A percentile compares a stretch with the other conserved stretches of the same genome.
These are phyloP conservation scores for Paecilomyces sp. DNA, from an alignment of 2,329 filamentous ascomycete species.

Conservation along the genomic window DNA sequence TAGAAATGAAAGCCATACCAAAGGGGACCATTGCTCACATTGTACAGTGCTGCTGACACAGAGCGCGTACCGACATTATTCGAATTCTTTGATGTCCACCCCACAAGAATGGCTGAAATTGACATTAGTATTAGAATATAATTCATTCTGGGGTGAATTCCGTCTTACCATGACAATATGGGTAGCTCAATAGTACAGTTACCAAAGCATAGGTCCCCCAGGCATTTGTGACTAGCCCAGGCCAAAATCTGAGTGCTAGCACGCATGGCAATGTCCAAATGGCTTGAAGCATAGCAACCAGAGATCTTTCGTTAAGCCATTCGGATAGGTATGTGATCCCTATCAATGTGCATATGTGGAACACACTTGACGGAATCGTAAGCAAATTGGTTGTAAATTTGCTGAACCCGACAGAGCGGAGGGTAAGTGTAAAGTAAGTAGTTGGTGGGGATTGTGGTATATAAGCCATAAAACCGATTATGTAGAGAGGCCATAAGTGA, in stretches of 20 bases:
- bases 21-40: neutral
- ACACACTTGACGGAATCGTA: constrained; percentile 44
- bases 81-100: constrained; percentile 57
- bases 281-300: constrained; percentile 44
- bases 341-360: constrained; percentile 34
- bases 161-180: constrained; percentile 53
- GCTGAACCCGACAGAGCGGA: constrained; percentile 51
- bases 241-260: constrained; percentile 43
- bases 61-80: neutral
- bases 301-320: constrained; percentile 38
- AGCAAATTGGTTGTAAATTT: constrained; percentile 59
- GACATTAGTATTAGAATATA: neutral
- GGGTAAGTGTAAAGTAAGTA: constrained; percentile 53
- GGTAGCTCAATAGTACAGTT: constrained; percentile 46
- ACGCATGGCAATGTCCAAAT: constrained; percentile 57
- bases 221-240: constrained; percentile 31
- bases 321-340: constrained; percentile 41
- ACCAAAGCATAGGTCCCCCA: constrained; percentile 49
- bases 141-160: neutral
- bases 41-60: neutral
- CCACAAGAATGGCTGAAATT: constrained; percentile 18
- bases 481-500: constrained; percentile 52
- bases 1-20: constrained; percentile 29
- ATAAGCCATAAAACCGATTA: constrained; percentile 47
- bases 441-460: constrained; percentile 47